Evolutionary conservation across 257 asterid species (phyloP).

Genomic region (Nicotiana sylvestris): DNA sequence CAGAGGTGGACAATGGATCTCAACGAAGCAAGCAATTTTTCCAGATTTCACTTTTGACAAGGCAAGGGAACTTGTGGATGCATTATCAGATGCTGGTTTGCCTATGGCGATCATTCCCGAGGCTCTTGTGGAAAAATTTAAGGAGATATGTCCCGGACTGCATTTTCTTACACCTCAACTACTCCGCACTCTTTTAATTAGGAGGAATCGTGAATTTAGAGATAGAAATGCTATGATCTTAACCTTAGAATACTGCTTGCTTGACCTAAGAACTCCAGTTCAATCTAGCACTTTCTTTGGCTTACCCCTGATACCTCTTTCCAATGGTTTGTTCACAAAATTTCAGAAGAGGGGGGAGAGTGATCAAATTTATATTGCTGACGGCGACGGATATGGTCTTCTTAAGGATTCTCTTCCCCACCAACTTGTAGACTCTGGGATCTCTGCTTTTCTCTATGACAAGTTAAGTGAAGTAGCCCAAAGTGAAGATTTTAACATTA

Average conservation of each 20-base stretch:
- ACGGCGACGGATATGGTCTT: conserved; percentile 78
- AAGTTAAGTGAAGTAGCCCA: conserved; percentile 70
- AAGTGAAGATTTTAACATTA: conserved; percentile 61
- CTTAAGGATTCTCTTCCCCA: conserved; percentile 77
- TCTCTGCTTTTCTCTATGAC: conserved; percentile 52
- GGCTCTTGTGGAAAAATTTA: conserved; percentile 63
- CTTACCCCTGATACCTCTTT: conserved; percentile 80
- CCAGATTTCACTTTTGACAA: conserved; percentile 80
- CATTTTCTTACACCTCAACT: conserved; percentile 88
- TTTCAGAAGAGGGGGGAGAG: conserved; percentile 65
- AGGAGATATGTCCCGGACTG: conserved; percentile 65
- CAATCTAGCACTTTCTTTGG: conserved; percentile 62
- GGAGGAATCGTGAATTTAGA: conserved; percentile 67
- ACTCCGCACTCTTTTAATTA: conserved; percentile 66
- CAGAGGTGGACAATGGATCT: conserved; percentile 94
- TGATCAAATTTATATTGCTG: conserved; percentile 72
- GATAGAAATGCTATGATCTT: conserved; percentile 71
- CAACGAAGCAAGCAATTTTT: conserved; percentile 81
- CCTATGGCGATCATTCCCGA: conserved; percentile 67
- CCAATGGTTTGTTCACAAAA: conserved; percentile 67
- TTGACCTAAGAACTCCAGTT: conserved; percentile 60
- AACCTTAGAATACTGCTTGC: conserved; percentile 91
- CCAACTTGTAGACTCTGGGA: conserved; percentile 61
- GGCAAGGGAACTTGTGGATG: conserved; percentile 67
- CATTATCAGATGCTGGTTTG: conserved; percentile 79